Evolutionary conservation across 108 stramenopile species (phyloP), one percentile per base, ranked within the genome.

Genomic region (Nitzschia sp.): DNA sequence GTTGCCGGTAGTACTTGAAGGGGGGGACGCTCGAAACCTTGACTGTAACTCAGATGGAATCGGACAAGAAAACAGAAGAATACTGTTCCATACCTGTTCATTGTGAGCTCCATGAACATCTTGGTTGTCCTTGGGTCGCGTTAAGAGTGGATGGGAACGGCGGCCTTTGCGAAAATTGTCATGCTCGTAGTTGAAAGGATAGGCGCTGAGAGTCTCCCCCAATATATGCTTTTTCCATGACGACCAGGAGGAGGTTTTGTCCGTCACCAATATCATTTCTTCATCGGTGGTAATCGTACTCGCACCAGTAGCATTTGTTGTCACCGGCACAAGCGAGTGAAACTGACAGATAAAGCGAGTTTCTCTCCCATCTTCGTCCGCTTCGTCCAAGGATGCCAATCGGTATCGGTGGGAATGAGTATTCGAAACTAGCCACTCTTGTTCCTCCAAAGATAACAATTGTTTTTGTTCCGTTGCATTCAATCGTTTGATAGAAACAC

Each of bases 151-250:
- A 57, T 73, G 75, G 55, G 61, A 64, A 34, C 57, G 31, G n/a
- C 61, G 48, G 29, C 72, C 58, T 55, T 88, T 85, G 45, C 84
- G 86, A 68, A 70, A 85, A 44, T 82, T 74, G 11, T 72, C 86
- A 63, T 74, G 68, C 59, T 90, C 89, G 38, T 90, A 87, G 58
- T 90, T 87, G 72, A 66, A 83, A 3, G 82, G 80, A 66, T 73
- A 90, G 2, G 55, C 66, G 25, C 82, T 83, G 36, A 86, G 41
- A 3, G 89, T 84, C 61, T 85, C 82, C 8, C 85, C 82, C 23
- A 77, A 17, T 1, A 53, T 19, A 3, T 79, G 66, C 23, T 16
- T 21, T 4, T 11, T 22, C 21, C 21, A 22, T 4, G 19, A 16
- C 21, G 48, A 50, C n/a, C n/a, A n/a, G n/a, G n/a, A n/a, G 9